Evolutionary conservation across 345 rosid genomes (phyloP).

Genomic region (Pistacia integerrima): DNA sequence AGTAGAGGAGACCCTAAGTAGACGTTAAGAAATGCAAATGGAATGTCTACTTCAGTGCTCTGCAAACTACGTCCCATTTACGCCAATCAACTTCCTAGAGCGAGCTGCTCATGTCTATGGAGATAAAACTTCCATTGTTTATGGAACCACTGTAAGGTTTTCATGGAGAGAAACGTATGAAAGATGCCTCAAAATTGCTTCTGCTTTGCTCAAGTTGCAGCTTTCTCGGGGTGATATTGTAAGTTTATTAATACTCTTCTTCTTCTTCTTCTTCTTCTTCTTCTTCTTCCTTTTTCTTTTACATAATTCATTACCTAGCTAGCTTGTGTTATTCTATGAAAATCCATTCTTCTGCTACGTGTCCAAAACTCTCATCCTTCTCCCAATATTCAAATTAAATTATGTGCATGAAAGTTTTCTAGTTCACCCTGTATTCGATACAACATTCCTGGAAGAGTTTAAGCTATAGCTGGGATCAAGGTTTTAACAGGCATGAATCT

Average conservation of each 20-base stretch:
- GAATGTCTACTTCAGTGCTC: slow-evolving; percentile 41
- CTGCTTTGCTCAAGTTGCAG: slow-evolving; percentile 50
- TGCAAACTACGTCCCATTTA: slow-evolving; percentile 58
- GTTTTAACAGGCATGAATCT: neutral
- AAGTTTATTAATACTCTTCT: slow-evolving; percentile 11
- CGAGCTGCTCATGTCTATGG: slow-evolving; percentile 57
- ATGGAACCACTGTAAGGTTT: slow-evolving; percentile 42
- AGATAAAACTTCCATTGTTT: slow-evolving; percentile 48
- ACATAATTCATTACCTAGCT: no score
- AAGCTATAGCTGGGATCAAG: no score
- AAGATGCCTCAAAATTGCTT: slow-evolving; percentile 68
- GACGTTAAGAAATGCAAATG: slow-evolving; percentile 26
- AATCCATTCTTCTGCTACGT: no score
- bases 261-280: neutral
- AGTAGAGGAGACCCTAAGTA: neutral
- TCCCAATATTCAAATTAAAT: no score
- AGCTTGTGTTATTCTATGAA: no score
- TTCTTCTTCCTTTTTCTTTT: neutral
- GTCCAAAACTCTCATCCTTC: no score
- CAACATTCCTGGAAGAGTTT: no score
- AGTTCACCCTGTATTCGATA: no score
- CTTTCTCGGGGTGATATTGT: slow-evolving; percentile 56
- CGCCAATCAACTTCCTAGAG: slow-evolving; percentile 63
- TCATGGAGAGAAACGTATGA: slow-evolving; percentile 64
- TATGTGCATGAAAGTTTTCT: no score